Base-by-base conservation (phyloP, 1,284 basidiomycete species). In the Papiliotrema flavescens region DNA sequence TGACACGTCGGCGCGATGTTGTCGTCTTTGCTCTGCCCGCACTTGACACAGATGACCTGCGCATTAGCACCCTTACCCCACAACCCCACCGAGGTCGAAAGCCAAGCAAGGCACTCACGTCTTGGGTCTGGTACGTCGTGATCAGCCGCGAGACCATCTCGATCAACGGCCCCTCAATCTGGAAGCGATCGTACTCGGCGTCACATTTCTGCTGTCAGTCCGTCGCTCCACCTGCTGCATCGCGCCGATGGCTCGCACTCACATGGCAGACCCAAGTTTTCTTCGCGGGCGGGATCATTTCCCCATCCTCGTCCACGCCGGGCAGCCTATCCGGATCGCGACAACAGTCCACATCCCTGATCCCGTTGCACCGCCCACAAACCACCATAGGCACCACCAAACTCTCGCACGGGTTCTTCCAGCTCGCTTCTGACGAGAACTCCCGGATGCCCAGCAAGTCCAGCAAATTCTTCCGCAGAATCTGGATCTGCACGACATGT, bases 281-380 rank as follows among this genome's bases (percentile, higher is more conserved):
- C 22, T 67, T 65, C 19, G 78, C 74, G 32, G 80, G 70, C 70
- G 61, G 80, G 11, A 68, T 44, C 40, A 68, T 49, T 40, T 69
- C 67, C 1, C 69, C 65, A 6, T 63, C 64, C 20, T 62, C 65
- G 42, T 74, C 70, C 17, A 69, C 64, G 14, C 60, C 53, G 0
- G 89, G 87, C 48, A 92, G 79, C 41, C 96, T 82, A 59, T 93
- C 90, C 6, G 86, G 81, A 73, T 97, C 94, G n/a, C 94, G 84
- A 71, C 93, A 96, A 62, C 98, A 87, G 73, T 98, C 95, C 62
- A 98, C 89, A 73, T 94, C 91, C 19, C 90, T 85, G 56, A 95
- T 83, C 22, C 83, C 80, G 74, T 94, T 94, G 78, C 96, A 99
- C 67, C 88, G 85, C 51, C 83, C 84, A 74, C 96, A 98, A 24